These are phyloP conservation scores for Colletotrichum karsti DNA, from an alignment of 2,329 filamentous ascomycete species.

Conservation along the genomic window DNA sequence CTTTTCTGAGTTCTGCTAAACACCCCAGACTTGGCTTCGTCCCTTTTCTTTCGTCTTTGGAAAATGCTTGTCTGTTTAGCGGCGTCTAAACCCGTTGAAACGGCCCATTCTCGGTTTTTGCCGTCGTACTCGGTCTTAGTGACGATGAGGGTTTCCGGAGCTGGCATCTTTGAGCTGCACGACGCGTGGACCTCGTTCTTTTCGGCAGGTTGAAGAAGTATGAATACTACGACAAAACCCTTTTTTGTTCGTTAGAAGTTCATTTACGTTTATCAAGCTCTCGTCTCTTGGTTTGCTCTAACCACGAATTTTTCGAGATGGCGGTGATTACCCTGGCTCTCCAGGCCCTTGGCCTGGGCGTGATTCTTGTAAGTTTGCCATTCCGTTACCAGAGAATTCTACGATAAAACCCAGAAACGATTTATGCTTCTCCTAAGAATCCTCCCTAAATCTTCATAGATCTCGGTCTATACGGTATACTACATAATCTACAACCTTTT, in stretches of 20 bases:
- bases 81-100: not conserved
- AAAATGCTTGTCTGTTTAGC: not conserved
- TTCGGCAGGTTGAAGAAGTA: not conserved
- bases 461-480: not conserved
- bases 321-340: not conserved
- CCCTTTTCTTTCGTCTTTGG: not conserved
- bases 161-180: too few species aligned
- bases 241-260: too few species aligned
- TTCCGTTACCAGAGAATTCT: not conserved
- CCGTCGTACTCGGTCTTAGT: not conserved
- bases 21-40: not conserved
- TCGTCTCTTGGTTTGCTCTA: too few species aligned
- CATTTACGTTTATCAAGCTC: too few species aligned
- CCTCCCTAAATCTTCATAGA: not conserved
- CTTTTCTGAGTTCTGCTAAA: not conserved
- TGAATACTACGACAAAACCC: not conserved
- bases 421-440: too few species aligned
- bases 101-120: not conserved
- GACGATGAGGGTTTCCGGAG: not conserved
- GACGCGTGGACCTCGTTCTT: not conserved
- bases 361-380: not conserved
- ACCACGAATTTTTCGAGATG: not conserved
- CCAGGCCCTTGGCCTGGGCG: slow-evolving; percentile 4
- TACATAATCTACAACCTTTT: slow-evolving; percentile 39
- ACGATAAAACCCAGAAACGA: too few species aligned